A percentile compares a stretch with the other conserved stretches of the same genome.
Conservation (phyloP, 345 rosid species). For the Durio zibethinus region DNA sequence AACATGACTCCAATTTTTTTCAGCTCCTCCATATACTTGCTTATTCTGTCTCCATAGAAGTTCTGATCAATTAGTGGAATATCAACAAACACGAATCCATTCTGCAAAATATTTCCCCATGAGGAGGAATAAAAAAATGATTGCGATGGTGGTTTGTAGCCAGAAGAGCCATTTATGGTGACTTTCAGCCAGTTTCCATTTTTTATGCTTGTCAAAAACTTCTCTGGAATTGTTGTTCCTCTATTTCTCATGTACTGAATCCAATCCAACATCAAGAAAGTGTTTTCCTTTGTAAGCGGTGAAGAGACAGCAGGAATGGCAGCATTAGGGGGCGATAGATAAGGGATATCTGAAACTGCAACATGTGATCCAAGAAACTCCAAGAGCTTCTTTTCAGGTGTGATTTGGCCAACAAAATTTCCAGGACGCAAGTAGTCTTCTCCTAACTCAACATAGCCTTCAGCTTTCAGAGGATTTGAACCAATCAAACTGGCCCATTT, state of each 20-base stretch:
- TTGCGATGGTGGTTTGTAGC: conserved; percentile 52
- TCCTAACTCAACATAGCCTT: conserved; percentile 42
- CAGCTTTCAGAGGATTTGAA: conserved; percentile 53
- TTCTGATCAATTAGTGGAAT: conserved; percentile 60
- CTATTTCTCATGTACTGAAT: conserved; percentile 15
- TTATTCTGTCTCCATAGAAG: conserved; percentile 48
- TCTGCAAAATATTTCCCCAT: conserved; percentile 61
- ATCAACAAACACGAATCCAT: conserved; percentile 48
- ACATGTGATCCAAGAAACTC: conserved; percentile 34
- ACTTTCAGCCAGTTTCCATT: conserved; percentile 63
- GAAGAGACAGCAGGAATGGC: conserved; percentile 46
- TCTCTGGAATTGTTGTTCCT: conserved; percentile 27
- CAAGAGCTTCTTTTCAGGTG: conserved; percentile 32
- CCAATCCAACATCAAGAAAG: conserved; percentile 63
- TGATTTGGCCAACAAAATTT: conserved; percentile 35
- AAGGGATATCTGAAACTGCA: conserved; percentile 50
- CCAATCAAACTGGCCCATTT: conserved; percentile 53
- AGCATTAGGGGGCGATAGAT: conserved; percentile 50
- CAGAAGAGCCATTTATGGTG: conserved; percentile 39
- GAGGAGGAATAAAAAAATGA: conserved; percentile 50
- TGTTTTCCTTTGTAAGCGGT: conserved; percentile 49
- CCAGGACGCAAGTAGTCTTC: conserved; percentile 45
- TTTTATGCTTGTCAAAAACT: conserved; percentile 46
- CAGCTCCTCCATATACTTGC: conserved; percentile 38
- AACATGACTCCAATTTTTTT: conserved; percentile 57